Conservation (phyloP, 345 rosid genomes). For the Hibiscus syriacus region DNA sequence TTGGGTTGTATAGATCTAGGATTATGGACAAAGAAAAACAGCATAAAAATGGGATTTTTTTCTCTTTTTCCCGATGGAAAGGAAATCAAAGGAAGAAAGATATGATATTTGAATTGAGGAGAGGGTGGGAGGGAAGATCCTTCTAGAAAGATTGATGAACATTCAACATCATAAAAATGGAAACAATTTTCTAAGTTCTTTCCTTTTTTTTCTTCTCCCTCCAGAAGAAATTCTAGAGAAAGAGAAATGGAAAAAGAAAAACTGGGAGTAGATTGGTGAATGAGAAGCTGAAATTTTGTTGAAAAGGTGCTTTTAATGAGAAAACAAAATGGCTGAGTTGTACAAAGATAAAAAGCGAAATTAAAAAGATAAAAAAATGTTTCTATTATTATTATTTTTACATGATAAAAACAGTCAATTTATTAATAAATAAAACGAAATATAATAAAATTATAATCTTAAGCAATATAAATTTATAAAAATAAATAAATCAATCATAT, state of each 20-base stretch:
- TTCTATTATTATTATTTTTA: background rate
- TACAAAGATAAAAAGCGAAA: background rate
- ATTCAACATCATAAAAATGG: background rate
- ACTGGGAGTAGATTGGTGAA: background rate
- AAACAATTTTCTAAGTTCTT: background rate
- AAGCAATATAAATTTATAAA: too few species aligned
- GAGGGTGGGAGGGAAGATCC: too few species aligned
- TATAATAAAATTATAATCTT: too few species aligned
- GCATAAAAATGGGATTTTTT: background rate
- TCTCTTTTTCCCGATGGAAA: background rate
- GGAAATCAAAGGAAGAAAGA: background rate
- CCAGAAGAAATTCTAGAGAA: constrained; percentile 1
- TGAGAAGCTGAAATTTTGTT: constrained; percentile 4
- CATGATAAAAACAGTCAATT: too few species aligned
- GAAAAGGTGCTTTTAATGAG: constrained; percentile 4
- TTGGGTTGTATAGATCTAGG: constrained; percentile 2
- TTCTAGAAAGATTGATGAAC: too few species aligned
- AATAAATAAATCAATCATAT: too few species aligned
- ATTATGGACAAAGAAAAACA: background rate
- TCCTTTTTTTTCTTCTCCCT: background rate
- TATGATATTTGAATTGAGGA: background rate
- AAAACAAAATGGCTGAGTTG: background rate
- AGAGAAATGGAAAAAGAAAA: background rate
- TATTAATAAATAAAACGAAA: too few species aligned
- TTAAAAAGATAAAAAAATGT: too few species aligned